Evolutionary conservation across 139 green algal species (phyloP), one percentile per base, ranked within the genome.

Genomic region (Chlorella sp.): DNA sequence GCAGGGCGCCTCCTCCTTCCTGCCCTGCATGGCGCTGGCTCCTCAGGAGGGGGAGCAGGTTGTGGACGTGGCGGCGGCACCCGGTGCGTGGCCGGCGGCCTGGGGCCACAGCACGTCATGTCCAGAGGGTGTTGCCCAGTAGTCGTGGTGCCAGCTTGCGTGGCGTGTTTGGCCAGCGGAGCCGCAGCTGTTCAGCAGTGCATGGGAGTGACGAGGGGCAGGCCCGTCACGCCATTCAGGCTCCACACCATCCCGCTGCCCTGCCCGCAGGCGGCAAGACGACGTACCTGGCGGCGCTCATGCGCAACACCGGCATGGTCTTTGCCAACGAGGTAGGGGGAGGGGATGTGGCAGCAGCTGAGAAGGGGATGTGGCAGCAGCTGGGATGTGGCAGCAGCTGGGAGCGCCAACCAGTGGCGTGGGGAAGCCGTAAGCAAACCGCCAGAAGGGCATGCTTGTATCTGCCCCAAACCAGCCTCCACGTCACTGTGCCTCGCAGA

Each of bases 1-100:
- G 48, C 86, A 96, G 90, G 95, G 96, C 17, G 96, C 96, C 3
- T 96, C 95, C 56, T 99, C 96, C 68, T 99, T 99, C 91, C 94
- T 99, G 84, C 97, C 97, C 0, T 95, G 96, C 82, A 99, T 99
- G 94, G 97, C 97, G 30, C 94, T 99, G 22, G 95, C 96, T 1
- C 97, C 97, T 1, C 96, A 98, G 87, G 78, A 92, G 67, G 91
- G 92, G 6, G 96, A 98, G 91, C 90, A 91, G 9, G 87, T 99
- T 20, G 93, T 99, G 22, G 97, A 99, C 90, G 95, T 99, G 89
- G 97, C 97, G 30, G 97, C 97, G 1, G 96, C 97, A 0, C 97
- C 97, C n/a, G 90, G 90, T 93, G 56, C 26, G 85, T 5, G 7
- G 36, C 68, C 22, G 32, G 22, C 62, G 22, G 14, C 22, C 62